Conservation (phyloP, 2,329 filamentous ascomycete species). For the Chrysoporthe cubensis region DNA sequence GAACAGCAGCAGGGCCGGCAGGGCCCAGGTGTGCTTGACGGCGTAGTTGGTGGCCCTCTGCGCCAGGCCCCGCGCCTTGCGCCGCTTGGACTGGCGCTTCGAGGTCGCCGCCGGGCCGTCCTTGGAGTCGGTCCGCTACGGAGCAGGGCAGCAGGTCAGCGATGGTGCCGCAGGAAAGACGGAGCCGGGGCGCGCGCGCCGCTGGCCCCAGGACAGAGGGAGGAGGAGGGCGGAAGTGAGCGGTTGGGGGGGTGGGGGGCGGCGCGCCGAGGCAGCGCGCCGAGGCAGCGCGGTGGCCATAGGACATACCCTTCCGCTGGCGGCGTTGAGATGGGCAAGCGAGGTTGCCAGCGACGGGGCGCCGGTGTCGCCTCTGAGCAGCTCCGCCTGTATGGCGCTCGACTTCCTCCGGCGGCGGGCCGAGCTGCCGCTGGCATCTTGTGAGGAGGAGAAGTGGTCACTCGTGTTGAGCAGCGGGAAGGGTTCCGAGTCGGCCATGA, state of each 20-base stretch:
- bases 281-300: background rate
- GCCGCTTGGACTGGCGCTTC: conserved; percentile 57
- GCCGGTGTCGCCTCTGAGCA: conserved; percentile 58
- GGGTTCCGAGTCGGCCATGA: conserved; percentile 55
- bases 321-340: conserved; percentile 48
- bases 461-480: conserved; percentile 59
- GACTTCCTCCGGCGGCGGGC: conserved; percentile 59
- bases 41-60: conserved; percentile 56
- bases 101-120: conserved; percentile 33
- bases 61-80: conserved; percentile 57
- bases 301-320: conserved; percentile 25
- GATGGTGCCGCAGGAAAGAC: background rate
- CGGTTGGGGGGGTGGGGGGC: too few relatives aligned
- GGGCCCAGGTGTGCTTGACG: conserved; percentile 63
- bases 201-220: background rate
- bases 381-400: conserved; percentile 55
- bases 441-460: conserved; percentile 49
- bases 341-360: conserved; percentile 59
- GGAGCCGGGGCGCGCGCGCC: too few relatives aligned
- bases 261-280: too few relatives aligned
- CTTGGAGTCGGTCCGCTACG: conserved; percentile 31
- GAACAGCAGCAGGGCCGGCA: conserved; percentile 70
- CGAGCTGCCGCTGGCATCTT: conserved; percentile 38
- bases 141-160: conserved; percentile 28
- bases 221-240: background rate